A percentile compares a stretch with the other conserved stretches of the same genome.
Conservation (phyloP, 2,329 filamentous ascomycete genomes). For the Aspergillus hortae region DNA sequence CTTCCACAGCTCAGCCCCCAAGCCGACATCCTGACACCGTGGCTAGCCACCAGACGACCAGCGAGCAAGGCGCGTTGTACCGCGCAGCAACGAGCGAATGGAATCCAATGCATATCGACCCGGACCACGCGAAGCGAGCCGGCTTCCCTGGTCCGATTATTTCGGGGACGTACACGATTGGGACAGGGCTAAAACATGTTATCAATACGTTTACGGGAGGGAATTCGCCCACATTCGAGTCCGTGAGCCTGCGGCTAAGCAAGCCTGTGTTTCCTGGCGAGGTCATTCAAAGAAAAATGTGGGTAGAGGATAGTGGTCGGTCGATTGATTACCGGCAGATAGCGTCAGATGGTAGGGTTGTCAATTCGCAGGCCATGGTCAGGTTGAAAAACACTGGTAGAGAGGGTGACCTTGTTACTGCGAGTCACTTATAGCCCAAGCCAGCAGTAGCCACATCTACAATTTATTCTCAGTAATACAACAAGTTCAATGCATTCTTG, state of each 20-base stretch:
- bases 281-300: neutral
- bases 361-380: neutral
- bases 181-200: neutral
- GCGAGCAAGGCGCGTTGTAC: neutral
- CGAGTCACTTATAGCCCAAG: too few species aligned
- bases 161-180: neutral
- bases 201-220: neutral
- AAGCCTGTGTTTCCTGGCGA: neutral
- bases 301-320: neutral
- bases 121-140: neutral
- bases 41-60: neutral
- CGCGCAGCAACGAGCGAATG: neutral
- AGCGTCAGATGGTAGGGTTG: neutral
- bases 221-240: neutral
- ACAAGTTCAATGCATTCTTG: too few species aligned
- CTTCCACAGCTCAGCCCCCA: neutral
- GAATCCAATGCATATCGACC: slow-evolving; percentile 2
- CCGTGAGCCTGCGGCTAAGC: neutral
- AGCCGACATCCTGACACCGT: neutral
- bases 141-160: slow-evolving; percentile 1
- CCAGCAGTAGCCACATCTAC: too few species aligned
- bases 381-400: too few species aligned
- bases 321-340: slow-evolving; percentile 1
- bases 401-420: too few species aligned
- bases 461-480: too few species aligned